Conservation (phyloP, 805 yeast species). For the Yarrowia alimentaria region DNA sequence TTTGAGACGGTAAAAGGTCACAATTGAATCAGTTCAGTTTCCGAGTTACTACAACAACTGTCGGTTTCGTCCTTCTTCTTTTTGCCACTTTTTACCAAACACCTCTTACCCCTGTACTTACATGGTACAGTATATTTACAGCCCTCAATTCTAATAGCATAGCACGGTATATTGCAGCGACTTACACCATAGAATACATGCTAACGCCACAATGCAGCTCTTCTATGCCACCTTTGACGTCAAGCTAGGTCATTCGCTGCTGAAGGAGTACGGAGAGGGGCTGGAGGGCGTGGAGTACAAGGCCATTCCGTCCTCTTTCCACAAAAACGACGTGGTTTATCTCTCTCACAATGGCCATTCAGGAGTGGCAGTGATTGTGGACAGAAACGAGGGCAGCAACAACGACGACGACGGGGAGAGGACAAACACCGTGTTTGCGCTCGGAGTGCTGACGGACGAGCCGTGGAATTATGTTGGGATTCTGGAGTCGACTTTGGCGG, state of each 20-base stretch:
- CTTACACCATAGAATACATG: neutral
- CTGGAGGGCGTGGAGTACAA: constrained; percentile 16
- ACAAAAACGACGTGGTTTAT: constrained; percentile 22
- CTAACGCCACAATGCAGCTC: constrained; percentile 14
- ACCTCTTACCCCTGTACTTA: no score
- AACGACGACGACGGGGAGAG: constrained; percentile 9
- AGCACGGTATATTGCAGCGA: no score
- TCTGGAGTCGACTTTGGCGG: constrained; percentile 8
- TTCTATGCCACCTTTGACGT: constrained; percentile 26
- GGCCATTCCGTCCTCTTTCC: constrained; percentile 23
- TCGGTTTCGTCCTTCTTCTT: no score
- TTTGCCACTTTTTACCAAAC: no score
- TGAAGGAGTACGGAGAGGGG: constrained; percentile 5
- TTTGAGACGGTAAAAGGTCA: no score
- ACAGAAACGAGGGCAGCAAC: constrained; percentile 1
- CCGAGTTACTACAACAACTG: neutral
- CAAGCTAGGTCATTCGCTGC: constrained; percentile 23
- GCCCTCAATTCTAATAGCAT: no score
- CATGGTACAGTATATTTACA: no score
- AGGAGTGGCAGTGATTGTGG: constrained; percentile 21
- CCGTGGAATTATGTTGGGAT: constrained; percentile 21
- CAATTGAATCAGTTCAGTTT: no score
- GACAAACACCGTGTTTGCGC: constrained; percentile 18
- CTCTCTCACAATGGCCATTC: constrained; percentile 2
- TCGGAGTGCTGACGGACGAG: constrained; percentile 21